Evolutionary conservation across 2,329 filamentous ascomycete species (phyloP), one percentile per base, ranked within the genome.

Genomic region (Dryadomyces quercivorus): DNA sequence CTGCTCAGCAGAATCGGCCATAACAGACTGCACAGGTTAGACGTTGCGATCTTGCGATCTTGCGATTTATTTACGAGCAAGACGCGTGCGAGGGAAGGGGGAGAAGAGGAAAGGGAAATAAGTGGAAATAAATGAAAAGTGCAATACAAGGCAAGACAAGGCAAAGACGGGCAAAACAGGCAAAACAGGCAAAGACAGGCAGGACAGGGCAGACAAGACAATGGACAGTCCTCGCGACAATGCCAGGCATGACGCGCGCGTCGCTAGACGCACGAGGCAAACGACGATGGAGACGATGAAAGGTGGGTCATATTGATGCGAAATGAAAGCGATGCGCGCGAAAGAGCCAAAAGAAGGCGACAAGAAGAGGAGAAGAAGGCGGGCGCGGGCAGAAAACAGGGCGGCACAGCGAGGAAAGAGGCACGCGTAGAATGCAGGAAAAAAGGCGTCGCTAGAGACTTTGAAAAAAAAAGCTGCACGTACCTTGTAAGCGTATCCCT

Each of bases 1-100:
- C 51, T 78, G 75, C 31, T 69, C 64, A 52, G 74, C 66, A 38
- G 71, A 62, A 45, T 78, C 74, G 56, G 75, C 70, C 76, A 79
- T 79, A 53, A 20, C 46, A 20, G 22, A 52, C 38, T 51, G 48
- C 31, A 51, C 15, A n/a, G 31, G 22, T 31, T 31, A 31, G 26
- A n/a, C n/a, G 26, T 31, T 31, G 8, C 26, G 26, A 31, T 31
- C 26, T 31, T 31, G 26, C 26, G 8, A 31, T 31, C n/a, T n/a
- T n/a, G n/a, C n/a, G n/a, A n/a, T n/a, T n/a, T 31, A 31, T 31
- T 31, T 31, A 31, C 26, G 26, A 42, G 16, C 38, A 42, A 42
- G 38, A 13, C 12, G 38, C 12, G 38, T 42, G 16, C 4, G 16
- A 15, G 12, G 5, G 16, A 42, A 15, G 12, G 10, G 21, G 20